These are phyloP conservation scores for Psilocybe subaeruginosa DNA, from an alignment of 768 basidiomycete species.

Conservation along the genomic window DNA sequence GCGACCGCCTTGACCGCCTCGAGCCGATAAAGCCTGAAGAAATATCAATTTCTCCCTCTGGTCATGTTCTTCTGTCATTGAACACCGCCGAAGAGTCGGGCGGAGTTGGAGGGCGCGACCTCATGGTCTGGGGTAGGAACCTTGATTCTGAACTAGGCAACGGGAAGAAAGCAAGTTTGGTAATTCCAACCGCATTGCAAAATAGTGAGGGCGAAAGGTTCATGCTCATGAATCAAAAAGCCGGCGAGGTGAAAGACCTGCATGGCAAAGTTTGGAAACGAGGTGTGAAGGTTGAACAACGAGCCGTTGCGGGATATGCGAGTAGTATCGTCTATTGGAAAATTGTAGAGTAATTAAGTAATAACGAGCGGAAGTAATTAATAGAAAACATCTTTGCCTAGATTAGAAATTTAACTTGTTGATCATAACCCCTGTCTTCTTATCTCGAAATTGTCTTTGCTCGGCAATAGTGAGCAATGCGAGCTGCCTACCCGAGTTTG, in stretches of 20 bases:
- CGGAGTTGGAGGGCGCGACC: constrained; percentile 62
- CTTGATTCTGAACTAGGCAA: constrained; percentile 77
- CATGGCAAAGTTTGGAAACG: constrained; percentile 62
- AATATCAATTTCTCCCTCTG: constrained; percentile 71
- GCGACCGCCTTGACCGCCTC: constrained; percentile 61
- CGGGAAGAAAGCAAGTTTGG: constrained; percentile 64
- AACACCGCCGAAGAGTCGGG: constrained; percentile 57
- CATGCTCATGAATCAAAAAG: constrained; percentile 56
- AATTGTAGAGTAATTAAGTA: constrained; percentile 29
- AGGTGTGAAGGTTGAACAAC: constrained; percentile 66
- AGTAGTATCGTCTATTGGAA: constrained; percentile 76
- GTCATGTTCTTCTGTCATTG: constrained; percentile 77
- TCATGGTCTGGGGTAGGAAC: constrained; percentile 76
- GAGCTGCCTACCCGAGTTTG: not conserved
- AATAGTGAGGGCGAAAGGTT: constrained; percentile 56
- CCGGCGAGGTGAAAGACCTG: constrained; percentile 59
- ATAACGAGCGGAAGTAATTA: no score
- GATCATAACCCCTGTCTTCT: not conserved
- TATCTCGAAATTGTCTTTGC: not conserved
- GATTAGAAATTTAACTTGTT: no score
- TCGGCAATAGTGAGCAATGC: not conserved
- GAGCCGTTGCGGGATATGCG: constrained; percentile 61
- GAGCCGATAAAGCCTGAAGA: constrained; percentile 65
- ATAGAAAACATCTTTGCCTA: no score
- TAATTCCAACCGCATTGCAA: constrained; percentile 55